Base-by-base conservation (phyloP, 2,329 filamentous ascomycete species). In the Aaosphaeria pasadenensis region DNA sequence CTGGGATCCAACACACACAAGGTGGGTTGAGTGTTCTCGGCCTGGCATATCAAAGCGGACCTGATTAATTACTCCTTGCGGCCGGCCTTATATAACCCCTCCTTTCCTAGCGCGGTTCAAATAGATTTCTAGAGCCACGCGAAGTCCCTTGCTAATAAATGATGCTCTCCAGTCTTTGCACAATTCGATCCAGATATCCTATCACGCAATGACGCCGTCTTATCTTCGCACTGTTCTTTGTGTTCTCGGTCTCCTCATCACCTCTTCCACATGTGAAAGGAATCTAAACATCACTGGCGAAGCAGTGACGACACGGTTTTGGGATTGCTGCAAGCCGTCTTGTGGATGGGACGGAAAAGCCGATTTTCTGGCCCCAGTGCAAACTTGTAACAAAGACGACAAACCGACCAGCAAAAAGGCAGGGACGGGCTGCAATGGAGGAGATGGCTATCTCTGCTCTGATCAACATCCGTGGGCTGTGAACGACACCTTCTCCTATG, bases 271-370 rank as follows among this genome's bases (percentile, higher is more conserved):
- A 38, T 56, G 54, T 42, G 47, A 52, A 43, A 45, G 57, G 5
- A 43, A 55, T 42, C 56, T 64, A 44, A 58, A 63, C 45, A 56
- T 62, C 46, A 60, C 57, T 38, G 65, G 67, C 32, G 58, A 62
- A 39, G 64, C 65, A 11, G 38, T 67, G 38, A 70, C 67, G 9
- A 69, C 64, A 39, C 64, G 67, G 7, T 70, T 63, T 53, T 71
- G 66, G 66, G 85, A 88, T 65, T 88, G 85, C 74, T 88, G 85
- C 73, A 88, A 89, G 74, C 80, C 84, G 28, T 85, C 82, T 17
- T 88, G 84, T 64, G 75, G 76, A 4, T 77, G 84, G 84, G 63
- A 74, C 9, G 75, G 68, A 46, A 86, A 86, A 65, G 81, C 78
- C 11, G 52, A 73, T 38, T 75, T 83, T 64, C 71, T 68, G 49